Evolutionary conservation across 2,329 filamentous ascomycete genomes (phyloP).

Genomic region (Botrytis elliptica): DNA sequence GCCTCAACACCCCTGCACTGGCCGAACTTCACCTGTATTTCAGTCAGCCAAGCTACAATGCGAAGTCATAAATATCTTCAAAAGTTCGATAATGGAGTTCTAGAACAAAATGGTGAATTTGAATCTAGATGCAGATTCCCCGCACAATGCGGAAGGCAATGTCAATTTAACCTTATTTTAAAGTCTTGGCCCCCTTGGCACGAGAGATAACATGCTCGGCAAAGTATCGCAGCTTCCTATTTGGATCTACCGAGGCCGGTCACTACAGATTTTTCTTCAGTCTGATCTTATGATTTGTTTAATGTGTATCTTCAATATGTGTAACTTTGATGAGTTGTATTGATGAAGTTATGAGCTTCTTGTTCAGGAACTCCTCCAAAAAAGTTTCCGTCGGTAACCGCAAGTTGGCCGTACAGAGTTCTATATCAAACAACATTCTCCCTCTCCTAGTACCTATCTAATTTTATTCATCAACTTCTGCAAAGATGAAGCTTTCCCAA

Average conservation of each 20-base stretch:
- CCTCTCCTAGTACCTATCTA: background rate
- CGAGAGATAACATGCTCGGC: conserved; percentile 19
- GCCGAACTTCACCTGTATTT: background rate
- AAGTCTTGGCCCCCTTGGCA: conserved; percentile 17
- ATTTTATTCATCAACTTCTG: background rate
- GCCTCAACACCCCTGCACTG: background rate
- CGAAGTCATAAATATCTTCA: background rate
- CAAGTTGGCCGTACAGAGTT: background rate
- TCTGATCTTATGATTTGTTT: conserved; percentile 6
- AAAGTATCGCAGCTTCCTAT: conserved; percentile 11
- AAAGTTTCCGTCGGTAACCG: background rate
- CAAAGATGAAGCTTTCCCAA: conserved; percentile 14
- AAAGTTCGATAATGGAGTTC: background rate
- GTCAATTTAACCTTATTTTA: conserved; percentile 19
- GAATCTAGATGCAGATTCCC: background rate
- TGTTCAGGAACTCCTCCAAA: background rate
- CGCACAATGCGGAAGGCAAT: conserved; percentile 8
- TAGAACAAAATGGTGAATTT: background rate
- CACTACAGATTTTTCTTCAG: background rate
- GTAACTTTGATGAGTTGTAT: background rate
- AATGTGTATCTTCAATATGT: background rate
- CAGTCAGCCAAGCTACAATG: background rate
- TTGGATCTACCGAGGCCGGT: conserved; percentile 6
- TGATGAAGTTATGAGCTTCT: conserved; percentile 11
- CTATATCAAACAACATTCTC: background rate